These are phyloP conservation scores for Ganoderma lucidum DNA, from an alignment of 1,284 basidiomycete genomes.

Conservation along the genomic window DNA sequence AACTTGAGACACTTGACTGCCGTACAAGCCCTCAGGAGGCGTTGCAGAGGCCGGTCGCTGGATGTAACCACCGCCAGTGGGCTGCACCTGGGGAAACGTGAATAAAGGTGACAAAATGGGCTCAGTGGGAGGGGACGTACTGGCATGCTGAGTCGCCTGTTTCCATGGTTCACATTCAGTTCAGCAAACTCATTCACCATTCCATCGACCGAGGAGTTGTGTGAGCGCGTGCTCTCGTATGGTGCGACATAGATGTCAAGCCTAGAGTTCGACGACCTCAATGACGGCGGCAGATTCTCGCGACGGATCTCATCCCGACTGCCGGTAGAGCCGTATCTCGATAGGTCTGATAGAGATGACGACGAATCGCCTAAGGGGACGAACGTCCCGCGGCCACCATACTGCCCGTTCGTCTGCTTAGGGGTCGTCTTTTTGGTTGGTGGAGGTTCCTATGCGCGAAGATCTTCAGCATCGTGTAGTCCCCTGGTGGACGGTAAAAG, in stretches of 20 bases:
- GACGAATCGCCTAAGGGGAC: conserved; percentile 58
- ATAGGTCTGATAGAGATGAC: conserved; percentile 40
- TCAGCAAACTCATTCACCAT: conserved; percentile 71
- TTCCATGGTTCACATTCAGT: conserved; percentile 59
- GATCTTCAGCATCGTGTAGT: not conserved
- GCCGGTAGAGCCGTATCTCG: conserved; percentile 48
- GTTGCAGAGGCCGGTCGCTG: conserved; percentile 51
- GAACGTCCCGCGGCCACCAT: conserved; percentile 81
- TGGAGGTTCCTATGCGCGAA: conserved; percentile 63
- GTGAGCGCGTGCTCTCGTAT: conserved; percentile 55
- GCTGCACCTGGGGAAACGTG: not conserved
- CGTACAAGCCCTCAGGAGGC: conserved; percentile 37
- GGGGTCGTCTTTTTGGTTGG: conserved; percentile 72
- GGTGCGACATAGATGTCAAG: conserved; percentile 79
- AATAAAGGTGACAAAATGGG: not conserved
- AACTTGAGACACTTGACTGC: conserved; percentile 29
- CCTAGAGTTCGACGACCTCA: conserved; percentile 66
- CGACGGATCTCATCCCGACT: conserved; percentile 50
- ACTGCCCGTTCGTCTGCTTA: conserved; percentile 67
- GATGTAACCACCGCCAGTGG: conserved; percentile 40
- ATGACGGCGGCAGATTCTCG: conserved; percentile 63
- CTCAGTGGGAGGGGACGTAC: conserved; percentile 51
- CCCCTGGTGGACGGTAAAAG: conserved; percentile 40
- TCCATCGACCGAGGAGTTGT: conserved; percentile 52
- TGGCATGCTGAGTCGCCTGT: conserved; percentile 67